Conservation (phyloP, 306 rosid species). For the Castanea sativa region DNA sequence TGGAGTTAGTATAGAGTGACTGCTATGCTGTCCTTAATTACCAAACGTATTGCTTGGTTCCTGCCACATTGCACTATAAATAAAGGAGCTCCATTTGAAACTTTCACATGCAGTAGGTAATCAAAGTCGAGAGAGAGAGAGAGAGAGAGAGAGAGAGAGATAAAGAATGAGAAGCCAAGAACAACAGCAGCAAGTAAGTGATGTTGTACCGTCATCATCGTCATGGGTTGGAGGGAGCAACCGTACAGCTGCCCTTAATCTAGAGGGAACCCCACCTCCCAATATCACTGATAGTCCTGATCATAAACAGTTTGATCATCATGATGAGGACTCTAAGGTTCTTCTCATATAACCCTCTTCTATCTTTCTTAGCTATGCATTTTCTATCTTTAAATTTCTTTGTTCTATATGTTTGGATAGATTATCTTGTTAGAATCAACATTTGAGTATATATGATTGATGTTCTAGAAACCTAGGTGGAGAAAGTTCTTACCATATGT, state of each 20-base stretch:
- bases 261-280: too few relatives aligned
- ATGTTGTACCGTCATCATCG: neutral
- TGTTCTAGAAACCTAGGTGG: too few relatives aligned
- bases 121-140: neutral
- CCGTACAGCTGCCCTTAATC: too few relatives aligned
- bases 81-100: neutral
- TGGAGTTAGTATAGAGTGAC: neutral
- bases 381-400: neutral
- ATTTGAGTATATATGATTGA: too few relatives aligned
- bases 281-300: too few relatives aligned
- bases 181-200: constrained; percentile 4
- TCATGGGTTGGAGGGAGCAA: constrained; percentile 20
- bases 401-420: too few relatives aligned
- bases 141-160: neutral
- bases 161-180: neutral
- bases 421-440: too few relatives aligned
- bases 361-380: neutral
- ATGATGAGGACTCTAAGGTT: constrained; percentile 31
- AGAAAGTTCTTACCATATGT: too few relatives aligned
- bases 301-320: neutral
- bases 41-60: neutral
- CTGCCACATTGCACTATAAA: neutral
- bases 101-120: neutral
- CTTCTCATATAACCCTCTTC: too few relatives aligned
- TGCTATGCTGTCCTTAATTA: too few relatives aligned